Percentiles rank a stretch among this genome's conserved stretches.
These are phyloP conservation scores for Calonectria montana DNA, from an alignment of 2,329 filamentous ascomycete species.

Conservation along the genomic window DNA sequence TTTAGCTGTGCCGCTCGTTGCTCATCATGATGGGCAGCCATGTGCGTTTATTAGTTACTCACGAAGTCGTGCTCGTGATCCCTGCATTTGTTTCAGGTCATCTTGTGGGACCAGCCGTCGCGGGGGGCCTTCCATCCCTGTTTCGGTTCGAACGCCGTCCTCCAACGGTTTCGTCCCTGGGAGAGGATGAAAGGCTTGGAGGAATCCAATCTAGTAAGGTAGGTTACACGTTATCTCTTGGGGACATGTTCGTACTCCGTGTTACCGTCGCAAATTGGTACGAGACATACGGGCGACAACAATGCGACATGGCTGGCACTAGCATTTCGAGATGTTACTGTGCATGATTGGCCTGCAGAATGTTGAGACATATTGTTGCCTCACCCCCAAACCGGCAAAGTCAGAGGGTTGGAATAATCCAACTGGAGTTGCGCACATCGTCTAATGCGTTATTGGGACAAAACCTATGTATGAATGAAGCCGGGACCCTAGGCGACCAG, in stretches of 20 bases:
- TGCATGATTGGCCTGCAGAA: slow-evolving; percentile 3
- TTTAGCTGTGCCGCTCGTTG: slow-evolving; percentile 16
- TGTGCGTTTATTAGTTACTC: slow-evolving; percentile 27
- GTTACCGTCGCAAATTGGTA: neutral
- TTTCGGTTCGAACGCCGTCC: slow-evolving; percentile 24
- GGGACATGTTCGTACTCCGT: neutral
- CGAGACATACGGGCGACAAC: slow-evolving; percentile 1
- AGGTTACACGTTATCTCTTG: neutral
- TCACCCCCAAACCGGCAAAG: slow-evolving; percentile 13
- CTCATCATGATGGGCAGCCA: slow-evolving; percentile 18
- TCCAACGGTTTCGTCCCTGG: slow-evolving; percentile 19
- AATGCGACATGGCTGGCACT: neutral
- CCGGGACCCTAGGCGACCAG: neutral
- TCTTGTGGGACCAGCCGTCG: slow-evolving; percentile 34
- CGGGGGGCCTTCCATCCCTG: slow-evolving; percentile 33
- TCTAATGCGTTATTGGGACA: neutral
- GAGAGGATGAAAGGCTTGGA: neutral
- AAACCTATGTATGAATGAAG: neutral
- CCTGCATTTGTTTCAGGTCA: slow-evolving; percentile 43
- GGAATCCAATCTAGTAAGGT: neutral
- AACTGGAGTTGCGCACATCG: neutral
- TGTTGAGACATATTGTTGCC: slow-evolving; percentile 12
- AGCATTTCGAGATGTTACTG: neutral
- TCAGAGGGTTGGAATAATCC: neutral
- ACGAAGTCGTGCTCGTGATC: slow-evolving; percentile 34